phyloP scores from a whole-genome alignment of 495 filamentous ascomycete genomes.

The Neurospora hispaniola region DNA sequence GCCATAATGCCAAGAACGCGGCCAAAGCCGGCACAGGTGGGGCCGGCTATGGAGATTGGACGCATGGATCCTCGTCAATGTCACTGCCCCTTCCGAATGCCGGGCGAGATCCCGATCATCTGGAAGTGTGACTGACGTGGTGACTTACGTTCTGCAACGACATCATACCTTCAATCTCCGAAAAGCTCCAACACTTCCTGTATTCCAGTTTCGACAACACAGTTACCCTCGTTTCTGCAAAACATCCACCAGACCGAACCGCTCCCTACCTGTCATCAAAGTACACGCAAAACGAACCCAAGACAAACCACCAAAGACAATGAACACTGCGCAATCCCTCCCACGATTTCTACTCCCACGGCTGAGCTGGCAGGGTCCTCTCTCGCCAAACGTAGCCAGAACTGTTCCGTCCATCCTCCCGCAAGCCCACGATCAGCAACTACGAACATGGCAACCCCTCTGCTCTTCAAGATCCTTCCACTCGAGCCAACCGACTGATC shows the following conservation, averaged over 20 bases:
- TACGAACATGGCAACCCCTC: slow-evolving; percentile 1
- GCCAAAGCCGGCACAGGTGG: background rate
- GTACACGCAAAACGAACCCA: background rate
- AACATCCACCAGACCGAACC: background rate
- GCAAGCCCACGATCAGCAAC: background rate
- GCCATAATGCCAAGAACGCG: background rate
- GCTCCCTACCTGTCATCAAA: background rate
- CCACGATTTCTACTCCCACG: slow-evolving; percentile 45
- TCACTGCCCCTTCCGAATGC: background rate
- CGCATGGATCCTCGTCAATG: background rate
- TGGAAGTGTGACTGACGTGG: background rate
- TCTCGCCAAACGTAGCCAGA: slow-evolving; percentile 2
- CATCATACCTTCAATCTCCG: slow-evolving; percentile 56
- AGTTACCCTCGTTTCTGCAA: background rate
- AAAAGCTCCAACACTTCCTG: background rate
- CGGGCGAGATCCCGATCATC: background rate
- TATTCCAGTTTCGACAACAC: background rate
- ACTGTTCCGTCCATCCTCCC: background rate
- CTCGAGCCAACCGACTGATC: background rate
- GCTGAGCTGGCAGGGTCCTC: slow-evolving; percentile 38
- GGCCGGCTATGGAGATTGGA: background rate
- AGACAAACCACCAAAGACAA: slow-evolving; percentile 6
- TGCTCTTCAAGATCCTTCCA: slow-evolving; percentile 4
- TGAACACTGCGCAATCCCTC: slow-evolving; percentile 24
- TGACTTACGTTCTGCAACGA: slow-evolving; percentile 82